Evolutionary conservation across 75 land plant species (phyloP).

Genomic region (Pinus tabuliformis): DNA sequence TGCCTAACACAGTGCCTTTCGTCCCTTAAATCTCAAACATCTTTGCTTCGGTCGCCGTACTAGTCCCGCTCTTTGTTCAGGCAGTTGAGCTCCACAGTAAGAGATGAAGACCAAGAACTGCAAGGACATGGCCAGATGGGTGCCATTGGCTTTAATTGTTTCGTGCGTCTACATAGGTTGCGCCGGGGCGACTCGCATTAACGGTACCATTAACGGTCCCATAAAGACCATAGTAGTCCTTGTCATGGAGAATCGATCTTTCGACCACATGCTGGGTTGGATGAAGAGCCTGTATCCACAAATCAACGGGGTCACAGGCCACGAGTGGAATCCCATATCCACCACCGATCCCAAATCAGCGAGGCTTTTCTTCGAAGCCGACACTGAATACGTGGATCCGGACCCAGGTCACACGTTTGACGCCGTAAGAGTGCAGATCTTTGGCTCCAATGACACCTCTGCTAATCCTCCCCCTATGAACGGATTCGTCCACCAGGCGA

Average conservation of each 20-base stretch:
- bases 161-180: no score
- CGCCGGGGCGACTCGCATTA: neutral
- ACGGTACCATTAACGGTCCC: slow-evolving; percentile 20
- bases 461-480: slow-evolving; percentile 31
- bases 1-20: no score
- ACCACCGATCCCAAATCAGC: slow-evolving; percentile 17
- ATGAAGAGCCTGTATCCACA: slow-evolving; percentile 28
- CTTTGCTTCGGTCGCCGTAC: no score
- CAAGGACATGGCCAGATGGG: neutral
- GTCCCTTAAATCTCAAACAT: no score
- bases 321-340: slow-evolving; percentile 21
- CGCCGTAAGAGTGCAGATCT: slow-evolving; percentile 42
- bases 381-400: slow-evolving; percentile 50
- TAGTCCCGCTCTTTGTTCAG: no score
- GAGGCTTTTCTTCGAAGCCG: slow-evolving; percentile 14
- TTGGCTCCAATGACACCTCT: slow-evolving; percentile 34
- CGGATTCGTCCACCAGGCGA: slow-evolving; percentile 55
- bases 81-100: no score
- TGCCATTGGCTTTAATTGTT: neutral
- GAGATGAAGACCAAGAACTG: neutral
- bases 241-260: slow-evolving; percentile 37
- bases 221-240: slow-evolving; percentile 34
- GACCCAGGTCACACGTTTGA: slow-evolving; percentile 62
- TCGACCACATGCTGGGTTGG: slow-evolving; percentile 38
- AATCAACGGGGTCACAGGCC: slow-evolving; percentile 31